phyloP scores from a whole-genome alignment of 2,329 filamentous ascomycete species.

The Penicillium corylophilum region DNA sequence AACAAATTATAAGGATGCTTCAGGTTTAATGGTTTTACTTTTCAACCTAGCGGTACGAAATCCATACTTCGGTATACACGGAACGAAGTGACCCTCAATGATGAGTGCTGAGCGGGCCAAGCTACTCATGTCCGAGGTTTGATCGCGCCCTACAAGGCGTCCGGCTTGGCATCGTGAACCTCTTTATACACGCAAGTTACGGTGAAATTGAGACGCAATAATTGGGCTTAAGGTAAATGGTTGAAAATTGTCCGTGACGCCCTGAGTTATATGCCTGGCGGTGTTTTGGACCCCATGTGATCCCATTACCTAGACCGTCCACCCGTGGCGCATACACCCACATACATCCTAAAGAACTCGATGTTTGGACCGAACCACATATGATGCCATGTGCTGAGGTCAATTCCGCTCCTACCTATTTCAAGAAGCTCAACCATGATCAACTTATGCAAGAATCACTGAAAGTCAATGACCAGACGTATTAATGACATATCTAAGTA shows the following conservation, averaged over 20 bases:
- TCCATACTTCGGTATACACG: constrained; percentile 5
- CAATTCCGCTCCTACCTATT: too few species aligned
- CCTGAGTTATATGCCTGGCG: background rate
- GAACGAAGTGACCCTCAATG: background rate
- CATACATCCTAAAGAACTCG: background rate
- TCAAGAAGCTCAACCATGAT: too few species aligned
- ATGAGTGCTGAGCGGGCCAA: constrained; percentile 18
- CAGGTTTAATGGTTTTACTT: background rate
- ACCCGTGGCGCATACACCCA: background rate
- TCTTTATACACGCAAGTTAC: constrained; percentile 9
- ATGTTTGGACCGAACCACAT: background rate
- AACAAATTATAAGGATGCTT: constrained; percentile 10
- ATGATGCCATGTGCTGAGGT: too few species aligned
- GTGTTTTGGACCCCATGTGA: background rate
- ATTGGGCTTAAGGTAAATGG: background rate
- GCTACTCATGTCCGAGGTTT: constrained; percentile 28
- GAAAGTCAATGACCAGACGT: background rate
- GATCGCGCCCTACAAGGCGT: constrained; percentile 23
- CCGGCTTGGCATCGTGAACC: constrained; percentile 12
- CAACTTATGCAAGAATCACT: background rate
- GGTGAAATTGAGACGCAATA: constrained; percentile 5
- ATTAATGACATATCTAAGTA: background rate
- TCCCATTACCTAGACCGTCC: background rate
- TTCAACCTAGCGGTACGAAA: constrained; percentile 1
- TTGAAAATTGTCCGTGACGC: background rate